Evolutionary conservation across 2,329 filamentous ascomycete species (phyloP).

Genomic region (Ascochyta pisi): DNA sequence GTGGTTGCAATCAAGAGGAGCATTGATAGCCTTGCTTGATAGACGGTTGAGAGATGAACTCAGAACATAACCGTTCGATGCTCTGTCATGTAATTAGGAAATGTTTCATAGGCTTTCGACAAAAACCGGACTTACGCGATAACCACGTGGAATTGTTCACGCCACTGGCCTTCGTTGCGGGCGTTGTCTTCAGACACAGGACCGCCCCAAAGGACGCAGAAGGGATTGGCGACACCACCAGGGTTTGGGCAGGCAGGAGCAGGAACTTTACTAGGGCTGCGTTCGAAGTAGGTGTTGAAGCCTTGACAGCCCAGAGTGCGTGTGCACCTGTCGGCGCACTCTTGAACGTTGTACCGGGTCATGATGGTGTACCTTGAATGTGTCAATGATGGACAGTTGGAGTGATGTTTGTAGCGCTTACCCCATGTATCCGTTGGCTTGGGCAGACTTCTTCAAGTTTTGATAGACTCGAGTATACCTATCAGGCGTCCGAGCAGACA

Average conservation of each 20-base stretch:
- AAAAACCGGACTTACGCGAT: background rate
- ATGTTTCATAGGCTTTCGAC: background rate
- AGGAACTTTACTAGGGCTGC: background rate
- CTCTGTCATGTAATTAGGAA: background rate
- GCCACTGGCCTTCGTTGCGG: constrained; percentile 2
- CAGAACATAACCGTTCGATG: constrained; percentile 2
- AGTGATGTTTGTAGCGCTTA: background rate
- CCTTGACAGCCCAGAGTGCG: background rate
- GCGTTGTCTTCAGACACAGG: background rate
- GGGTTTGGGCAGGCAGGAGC: background rate
- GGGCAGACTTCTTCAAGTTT: background rate
- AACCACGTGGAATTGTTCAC: constrained; percentile 6
- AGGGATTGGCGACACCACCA: background rate
- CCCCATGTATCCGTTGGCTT: constrained; percentile 5
- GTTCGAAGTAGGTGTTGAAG: constrained; percentile 11
- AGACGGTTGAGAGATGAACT: background rate
- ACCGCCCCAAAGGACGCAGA: constrained; percentile 1
- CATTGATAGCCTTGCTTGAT: constrained; percentile 2
- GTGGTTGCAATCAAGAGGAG: constrained; percentile 6
- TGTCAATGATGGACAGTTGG: background rate
- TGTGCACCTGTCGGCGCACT: background rate
- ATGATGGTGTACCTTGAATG: background rate
- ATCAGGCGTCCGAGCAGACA: background rate
- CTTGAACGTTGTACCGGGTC: constrained; percentile 1
- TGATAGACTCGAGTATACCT: background rate